Evolutionary conservation across 192 early-diverging fungal species (phyloP).

Genomic region (Gigaspora rosea): DNA sequence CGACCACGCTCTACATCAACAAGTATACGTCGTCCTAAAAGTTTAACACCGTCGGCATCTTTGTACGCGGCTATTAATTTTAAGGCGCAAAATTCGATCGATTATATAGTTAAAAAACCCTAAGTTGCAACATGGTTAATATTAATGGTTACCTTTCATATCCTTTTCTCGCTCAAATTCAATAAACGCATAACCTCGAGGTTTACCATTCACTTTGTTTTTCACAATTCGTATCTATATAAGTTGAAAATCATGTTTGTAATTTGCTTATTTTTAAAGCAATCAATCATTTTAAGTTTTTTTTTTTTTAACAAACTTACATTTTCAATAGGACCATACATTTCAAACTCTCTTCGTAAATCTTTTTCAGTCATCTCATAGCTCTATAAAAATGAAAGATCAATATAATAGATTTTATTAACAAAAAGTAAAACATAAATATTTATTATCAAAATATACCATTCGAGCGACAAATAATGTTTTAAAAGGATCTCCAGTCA

Average conservation of each 20-base stretch:
- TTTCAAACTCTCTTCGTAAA: conserved; percentile 73
- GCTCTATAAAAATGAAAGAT: conserved; percentile 42
- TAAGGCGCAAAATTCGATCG: not conserved
- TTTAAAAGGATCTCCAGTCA: conserved; percentile 87
- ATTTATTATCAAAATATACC: conserved; percentile 37
- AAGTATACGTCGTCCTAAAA: conserved; percentile 80
- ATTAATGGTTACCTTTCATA: conserved; percentile 33
- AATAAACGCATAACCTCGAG: conserved; percentile 93
- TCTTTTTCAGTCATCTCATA: conserved; percentile 78
- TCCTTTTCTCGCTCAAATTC: conserved; percentile 85
- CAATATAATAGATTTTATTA: not conserved
- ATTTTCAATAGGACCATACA: conserved; percentile 78
- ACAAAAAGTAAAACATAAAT: not conserved
- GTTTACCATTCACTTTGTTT: conserved; percentile 62
- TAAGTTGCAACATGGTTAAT: too few relatives aligned
- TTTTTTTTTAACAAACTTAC: conserved; percentile 47
- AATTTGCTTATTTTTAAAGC: too few relatives aligned
- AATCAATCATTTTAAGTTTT: too few relatives aligned
- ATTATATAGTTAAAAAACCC: not conserved
- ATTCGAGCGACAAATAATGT: conserved; percentile 87
- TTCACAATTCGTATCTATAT: conserved; percentile 70
- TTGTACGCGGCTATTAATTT: conserved; percentile 66
- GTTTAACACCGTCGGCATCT: conserved; percentile 85
- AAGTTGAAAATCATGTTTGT: too few relatives aligned
- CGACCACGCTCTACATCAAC: conserved; percentile 96